Evolutionary conservation across 805 yeast species (phyloP).

Genomic region (Tetrapisispora arboricola): DNA sequence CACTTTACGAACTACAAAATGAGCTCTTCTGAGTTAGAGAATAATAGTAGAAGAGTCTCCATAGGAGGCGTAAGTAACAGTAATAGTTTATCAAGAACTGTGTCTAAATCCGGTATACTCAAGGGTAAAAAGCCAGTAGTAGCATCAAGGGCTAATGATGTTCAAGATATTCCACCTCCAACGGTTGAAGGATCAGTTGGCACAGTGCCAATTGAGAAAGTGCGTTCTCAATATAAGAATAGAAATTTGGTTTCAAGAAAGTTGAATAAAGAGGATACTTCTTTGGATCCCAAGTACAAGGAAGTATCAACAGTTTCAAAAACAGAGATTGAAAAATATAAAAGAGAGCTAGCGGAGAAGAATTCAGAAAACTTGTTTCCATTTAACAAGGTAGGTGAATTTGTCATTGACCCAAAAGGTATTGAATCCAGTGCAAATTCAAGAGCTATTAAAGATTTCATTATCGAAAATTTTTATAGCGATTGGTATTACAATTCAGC

Average conservation of each 20-base stretch:
- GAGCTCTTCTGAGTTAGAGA: not conserved
- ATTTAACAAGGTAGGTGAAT: slow-evolving; percentile 30
- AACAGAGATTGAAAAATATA: slow-evolving; percentile 9
- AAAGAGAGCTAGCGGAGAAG: slow-evolving; percentile 5
- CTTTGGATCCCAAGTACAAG: slow-evolving; percentile 6
- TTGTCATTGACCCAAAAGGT: slow-evolving; percentile 14
- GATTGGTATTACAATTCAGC: slow-evolving; percentile 67
- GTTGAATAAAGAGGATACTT: slow-evolving; percentile 23
- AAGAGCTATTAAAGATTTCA: slow-evolving; percentile 43
- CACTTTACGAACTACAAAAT: too few species aligned
- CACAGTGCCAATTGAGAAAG: slow-evolving; percentile 22
- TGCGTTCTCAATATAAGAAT: slow-evolving; percentile 12
- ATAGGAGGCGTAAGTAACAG: not conserved
- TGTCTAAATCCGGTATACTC: not conserved
- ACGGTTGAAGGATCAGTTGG: slow-evolving; percentile 21
- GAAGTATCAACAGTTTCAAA: slow-evolving; percentile 1
- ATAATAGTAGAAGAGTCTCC: not conserved
- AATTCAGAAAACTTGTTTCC: slow-evolving; percentile 22
- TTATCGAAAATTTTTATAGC: slow-evolving; percentile 56
- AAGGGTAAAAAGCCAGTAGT: slow-evolving; percentile 8
- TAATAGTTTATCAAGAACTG: not conserved
- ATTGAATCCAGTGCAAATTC: slow-evolving; percentile 15
- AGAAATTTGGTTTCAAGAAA: slow-evolving; percentile 17
- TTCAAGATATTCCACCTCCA: slow-evolving; percentile 18
- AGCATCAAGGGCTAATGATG: slow-evolving; percentile 17